phyloP scores from a whole-genome alignment of 108 stramenopile genomes.

The Discostella stelligeroides region DNA sequence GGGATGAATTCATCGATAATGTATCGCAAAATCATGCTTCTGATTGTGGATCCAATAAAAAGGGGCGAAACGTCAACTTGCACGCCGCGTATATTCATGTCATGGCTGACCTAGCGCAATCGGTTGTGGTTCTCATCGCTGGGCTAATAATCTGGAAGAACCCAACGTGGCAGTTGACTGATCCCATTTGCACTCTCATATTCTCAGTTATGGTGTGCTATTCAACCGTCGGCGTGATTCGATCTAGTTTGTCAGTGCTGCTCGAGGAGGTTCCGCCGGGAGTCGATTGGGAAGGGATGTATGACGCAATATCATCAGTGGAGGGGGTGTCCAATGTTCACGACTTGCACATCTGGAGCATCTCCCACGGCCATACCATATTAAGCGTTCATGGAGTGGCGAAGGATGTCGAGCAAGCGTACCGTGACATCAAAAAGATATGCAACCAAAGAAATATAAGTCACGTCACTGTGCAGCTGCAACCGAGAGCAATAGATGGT shows the following conservation, averaged over 20 bases:
- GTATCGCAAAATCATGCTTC: constrained; percentile 8
- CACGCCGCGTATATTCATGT: constrained; percentile 95
- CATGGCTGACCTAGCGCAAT: constrained; percentile 92
- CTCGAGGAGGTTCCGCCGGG: constrained; percentile 89
- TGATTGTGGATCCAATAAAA: background rate
- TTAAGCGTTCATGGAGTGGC: constrained; percentile 64
- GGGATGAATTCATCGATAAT: constrained; percentile 24
- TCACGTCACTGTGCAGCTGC: constrained; percentile 69
- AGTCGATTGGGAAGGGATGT: constrained; percentile 67
- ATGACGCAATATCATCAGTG: constrained; percentile 57
- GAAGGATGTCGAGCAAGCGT: constrained; percentile 30
- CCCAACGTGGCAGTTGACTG: constrained; percentile 79
- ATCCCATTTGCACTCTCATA: constrained; percentile 92
- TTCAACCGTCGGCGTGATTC: constrained; percentile 78
- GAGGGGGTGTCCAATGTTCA: constrained; percentile 78
- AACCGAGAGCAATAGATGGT: constrained; percentile 26
- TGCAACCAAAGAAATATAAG: constrained; percentile 50
- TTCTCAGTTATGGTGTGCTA: constrained; percentile 87
- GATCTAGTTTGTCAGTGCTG: constrained; percentile 71
- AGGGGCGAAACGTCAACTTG: constrained; percentile 78
- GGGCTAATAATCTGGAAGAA: constrained; percentile 89
- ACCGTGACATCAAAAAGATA: constrained; percentile 25
- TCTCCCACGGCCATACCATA: constrained; percentile 60
- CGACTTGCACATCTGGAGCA: constrained; percentile 91
- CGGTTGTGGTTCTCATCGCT: constrained; percentile 87